Conservation (phyloP, 371 early-diverging fungal species). For the Syncephalastrum contaminatum region DNA sequence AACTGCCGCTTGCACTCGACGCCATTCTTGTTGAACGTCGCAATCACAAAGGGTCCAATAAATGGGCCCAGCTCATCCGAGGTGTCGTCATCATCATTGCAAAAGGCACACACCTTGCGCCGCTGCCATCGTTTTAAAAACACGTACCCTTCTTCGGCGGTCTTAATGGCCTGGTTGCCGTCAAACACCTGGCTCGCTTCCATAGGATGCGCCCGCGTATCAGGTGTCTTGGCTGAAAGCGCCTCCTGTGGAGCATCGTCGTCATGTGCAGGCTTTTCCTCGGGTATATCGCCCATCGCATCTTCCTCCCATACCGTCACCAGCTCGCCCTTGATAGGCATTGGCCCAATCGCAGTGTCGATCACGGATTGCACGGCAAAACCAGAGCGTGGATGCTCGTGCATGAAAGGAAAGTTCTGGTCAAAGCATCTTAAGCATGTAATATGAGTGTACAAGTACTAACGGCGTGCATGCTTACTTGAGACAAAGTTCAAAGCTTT, state of each 20-base stretch:
- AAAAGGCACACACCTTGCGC: constrained; percentile 71
- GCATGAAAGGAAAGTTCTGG: constrained; percentile 69
- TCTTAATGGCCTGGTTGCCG: constrained; percentile 29
- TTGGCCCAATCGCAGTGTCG: constrained; percentile 48
- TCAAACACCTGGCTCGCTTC: constrained; percentile 42
- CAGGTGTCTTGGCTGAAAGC: constrained; percentile 10
- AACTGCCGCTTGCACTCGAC: constrained; percentile 59
- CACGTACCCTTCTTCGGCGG: constrained; percentile 43
- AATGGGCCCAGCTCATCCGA: constrained; percentile 55
- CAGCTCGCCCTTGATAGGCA: constrained; percentile 57
- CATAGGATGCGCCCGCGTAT: constrained; percentile 4
- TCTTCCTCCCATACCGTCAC: constrained; percentile 67
- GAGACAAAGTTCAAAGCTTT: constrained; percentile 73
- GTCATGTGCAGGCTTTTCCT: background rate
- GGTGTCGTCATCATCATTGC: constrained; percentile 70
- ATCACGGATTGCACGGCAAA: constrained; percentile 76
- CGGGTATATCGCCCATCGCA: constrained; percentile 35
- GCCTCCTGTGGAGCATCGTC: background rate
- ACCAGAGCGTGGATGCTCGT: constrained; percentile 74
- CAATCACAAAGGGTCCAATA: constrained; percentile 58
- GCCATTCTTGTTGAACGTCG: constrained; percentile 43
- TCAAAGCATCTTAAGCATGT: constrained; percentile 65
- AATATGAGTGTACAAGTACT: background rate
- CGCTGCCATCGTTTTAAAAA: constrained; percentile 52
- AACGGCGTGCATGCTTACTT: constrained; percentile 24